Conservation (phyloP, 2,329 filamentous ascomycete genomes). For the Alternaria ethzedia region DNA sequence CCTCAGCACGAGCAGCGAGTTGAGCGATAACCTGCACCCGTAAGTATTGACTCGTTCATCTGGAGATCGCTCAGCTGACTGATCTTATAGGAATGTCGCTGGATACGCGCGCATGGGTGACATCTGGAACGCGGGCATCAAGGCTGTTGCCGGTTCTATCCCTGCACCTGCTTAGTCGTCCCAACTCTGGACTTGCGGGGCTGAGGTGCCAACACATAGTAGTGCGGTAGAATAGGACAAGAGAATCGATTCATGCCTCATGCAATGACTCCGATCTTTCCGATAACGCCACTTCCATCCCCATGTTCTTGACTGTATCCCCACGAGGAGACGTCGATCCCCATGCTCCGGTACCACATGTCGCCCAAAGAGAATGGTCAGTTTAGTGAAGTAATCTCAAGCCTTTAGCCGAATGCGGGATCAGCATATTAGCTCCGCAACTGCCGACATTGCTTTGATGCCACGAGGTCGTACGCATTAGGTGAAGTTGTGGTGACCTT, state of each 20-base stretch:
- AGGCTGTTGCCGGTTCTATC: slow-evolving; percentile 8
- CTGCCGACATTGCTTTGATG: slow-evolving; percentile 10
- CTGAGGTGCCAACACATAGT: background rate
- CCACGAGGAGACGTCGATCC: background rate
- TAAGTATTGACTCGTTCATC: slow-evolving; percentile 6
- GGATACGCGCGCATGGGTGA: slow-evolving; percentile 41
- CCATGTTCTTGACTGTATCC: background rate
- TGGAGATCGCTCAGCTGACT: background rate
- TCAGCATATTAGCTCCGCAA: slow-evolving; percentile 14
- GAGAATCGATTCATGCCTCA: background rate
- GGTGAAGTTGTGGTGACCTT: background rate
- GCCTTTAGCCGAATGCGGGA: slow-evolving; percentile 20
- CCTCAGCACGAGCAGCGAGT: slow-evolving; percentile 17
- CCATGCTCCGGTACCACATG: slow-evolving; percentile 6
- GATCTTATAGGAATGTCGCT: slow-evolving; percentile 19
- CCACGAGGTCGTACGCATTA: background rate
- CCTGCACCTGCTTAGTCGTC: background rate
- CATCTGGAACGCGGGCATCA: slow-evolving; percentile 31
- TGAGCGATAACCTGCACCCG: slow-evolving; percentile 39
- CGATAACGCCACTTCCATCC: background rate
- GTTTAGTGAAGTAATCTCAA: slow-evolving; percentile 20
- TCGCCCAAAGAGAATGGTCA: background rate
- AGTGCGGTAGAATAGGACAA: background rate
- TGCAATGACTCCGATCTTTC: background rate
- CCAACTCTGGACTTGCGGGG: background rate